Evolutionary conservation across 306 rosid species (phyloP), one percentile per base, ranked within the genome.

Genomic region (Spatholobus suberectus): DNA sequence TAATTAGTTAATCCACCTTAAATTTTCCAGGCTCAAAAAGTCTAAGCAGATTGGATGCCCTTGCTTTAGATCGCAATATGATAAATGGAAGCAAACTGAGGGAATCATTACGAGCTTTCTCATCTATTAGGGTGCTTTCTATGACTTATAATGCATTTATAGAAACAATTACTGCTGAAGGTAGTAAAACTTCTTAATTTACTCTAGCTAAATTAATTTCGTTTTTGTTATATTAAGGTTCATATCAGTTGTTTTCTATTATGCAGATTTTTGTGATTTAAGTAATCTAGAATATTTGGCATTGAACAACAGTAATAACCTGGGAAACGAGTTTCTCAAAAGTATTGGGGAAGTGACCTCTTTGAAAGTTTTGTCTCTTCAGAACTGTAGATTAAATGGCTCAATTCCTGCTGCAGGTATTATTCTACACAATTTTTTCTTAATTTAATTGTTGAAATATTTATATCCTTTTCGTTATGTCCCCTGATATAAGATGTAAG

Each of bases 341-440:
- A n/a, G n/a, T n/a, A n/a, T n/a, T n/a, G 23, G 85, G 0, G 21
- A 52, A 8, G 74, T 82, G 49, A 55, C 80, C 8, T 73, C 85
- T 38, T 17, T 82, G 4, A 75, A 75, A 74, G 20, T 18, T 8
- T 20, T 82, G n/a, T 52, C 77, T 20, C 0, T 29, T 4, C 1
- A 0, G 0, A 0, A 0, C 0, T 82, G 81, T 67, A 1, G 1
- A 2, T 18, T 82, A 18, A 76, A 82, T 2, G 77, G 41, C 54
- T 17, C 70, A n/a, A n/a, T 82, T 12, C 54, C 62, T 2, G 11
- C 3, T 4, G 77, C 41, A 14, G 79, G 79, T 75, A 40, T 18
- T 54, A 54, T 18, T 18, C 61, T 54, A 23, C 7, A 57, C n/a
- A n/a, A n/a, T n/a, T 1, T 3, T 21, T 52, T 52, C 2, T 52